phyloP scores from a whole-genome alignment of 192 early-diverging fungal species.

The Coemansia sp. region DNA sequence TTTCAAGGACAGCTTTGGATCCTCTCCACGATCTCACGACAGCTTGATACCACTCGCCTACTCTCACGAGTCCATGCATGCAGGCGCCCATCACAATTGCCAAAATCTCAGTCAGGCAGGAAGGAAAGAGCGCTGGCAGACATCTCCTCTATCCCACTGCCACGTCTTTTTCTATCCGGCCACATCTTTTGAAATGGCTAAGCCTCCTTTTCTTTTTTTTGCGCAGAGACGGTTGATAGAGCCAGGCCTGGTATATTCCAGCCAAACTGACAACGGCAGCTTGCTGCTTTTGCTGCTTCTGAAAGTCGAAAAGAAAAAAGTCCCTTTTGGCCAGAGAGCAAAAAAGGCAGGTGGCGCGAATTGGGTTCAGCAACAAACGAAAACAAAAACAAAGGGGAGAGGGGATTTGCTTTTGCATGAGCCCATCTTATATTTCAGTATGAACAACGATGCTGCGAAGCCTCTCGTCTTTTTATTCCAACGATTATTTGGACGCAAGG shows the following conservation, averaged over 20 bases:
- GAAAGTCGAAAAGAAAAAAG: too few species aligned
- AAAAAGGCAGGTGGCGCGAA: constrained; percentile 2
- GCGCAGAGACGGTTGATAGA: too few species aligned
- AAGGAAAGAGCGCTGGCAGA: too few species aligned
- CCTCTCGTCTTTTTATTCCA: constrained; percentile 1
- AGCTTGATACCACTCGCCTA: neutral
- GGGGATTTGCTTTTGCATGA: constrained; percentile 5
- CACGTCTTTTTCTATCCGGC: too few species aligned
- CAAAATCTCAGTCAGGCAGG: too few species aligned
- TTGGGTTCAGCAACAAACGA: constrained; percentile 1
- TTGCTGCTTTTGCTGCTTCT: too few species aligned
- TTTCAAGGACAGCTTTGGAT: neutral
- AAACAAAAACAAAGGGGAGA: neutral
- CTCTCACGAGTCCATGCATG: neutral
- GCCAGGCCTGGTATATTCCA: too few species aligned
- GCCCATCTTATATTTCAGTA: constrained; percentile 1
- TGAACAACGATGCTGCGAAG: neutral
- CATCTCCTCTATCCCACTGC: too few species aligned
- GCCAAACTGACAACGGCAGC: too few species aligned
- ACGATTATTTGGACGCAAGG: neutral
- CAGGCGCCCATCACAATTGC: neutral
- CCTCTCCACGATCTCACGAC: neutral
- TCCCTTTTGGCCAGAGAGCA: too few species aligned
- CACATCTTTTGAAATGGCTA: too few species aligned
- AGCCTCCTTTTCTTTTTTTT: too few species aligned